phyloP scores from a whole-genome alignment of 176 grass and related monocot species.

The Carex myosuroides region DNA sequence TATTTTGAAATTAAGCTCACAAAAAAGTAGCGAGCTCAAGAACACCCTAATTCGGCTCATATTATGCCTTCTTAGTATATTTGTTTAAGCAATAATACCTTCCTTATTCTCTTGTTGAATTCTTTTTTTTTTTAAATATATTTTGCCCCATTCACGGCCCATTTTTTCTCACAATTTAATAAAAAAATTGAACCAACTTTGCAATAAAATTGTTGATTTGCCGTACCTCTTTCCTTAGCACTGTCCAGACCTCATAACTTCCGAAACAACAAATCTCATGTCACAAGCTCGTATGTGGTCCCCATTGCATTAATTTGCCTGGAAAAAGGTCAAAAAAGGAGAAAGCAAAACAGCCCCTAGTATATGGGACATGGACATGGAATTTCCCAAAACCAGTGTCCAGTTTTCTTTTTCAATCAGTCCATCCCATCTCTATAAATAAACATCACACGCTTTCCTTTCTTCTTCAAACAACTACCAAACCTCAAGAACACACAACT shows the following conservation, averaged over 20 bases:
- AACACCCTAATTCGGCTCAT: no score
- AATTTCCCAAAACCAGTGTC: neutral
- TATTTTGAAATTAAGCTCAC: no score
- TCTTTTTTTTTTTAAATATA: no score
- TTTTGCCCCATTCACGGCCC: no score
- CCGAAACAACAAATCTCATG: neutral
- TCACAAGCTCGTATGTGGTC: neutral
- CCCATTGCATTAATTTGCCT: neutral
- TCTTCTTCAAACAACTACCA: neutral
- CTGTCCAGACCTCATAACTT: neutral
- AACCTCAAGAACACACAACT: neutral
- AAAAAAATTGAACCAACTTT: no score
- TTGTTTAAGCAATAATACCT: no score
- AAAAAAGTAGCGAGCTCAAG: no score
- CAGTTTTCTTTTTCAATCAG: neutral
- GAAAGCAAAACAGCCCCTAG: neutral
- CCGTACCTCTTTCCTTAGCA: neutral
- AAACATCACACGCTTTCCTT: neutral
- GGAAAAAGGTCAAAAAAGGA: neutral
- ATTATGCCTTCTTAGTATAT: no score
- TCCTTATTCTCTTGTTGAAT: no score
- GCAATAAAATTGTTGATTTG: no score
- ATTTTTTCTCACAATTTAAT: no score
- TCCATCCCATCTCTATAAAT: neutral
- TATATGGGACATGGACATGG: neutral